A percentile compares a stretch with the other conserved stretches of the same genome.
phyloP scores from a whole-genome alignment of 2,329 filamentous ascomycete genomes.

The Penicillium nordicum region DNA sequence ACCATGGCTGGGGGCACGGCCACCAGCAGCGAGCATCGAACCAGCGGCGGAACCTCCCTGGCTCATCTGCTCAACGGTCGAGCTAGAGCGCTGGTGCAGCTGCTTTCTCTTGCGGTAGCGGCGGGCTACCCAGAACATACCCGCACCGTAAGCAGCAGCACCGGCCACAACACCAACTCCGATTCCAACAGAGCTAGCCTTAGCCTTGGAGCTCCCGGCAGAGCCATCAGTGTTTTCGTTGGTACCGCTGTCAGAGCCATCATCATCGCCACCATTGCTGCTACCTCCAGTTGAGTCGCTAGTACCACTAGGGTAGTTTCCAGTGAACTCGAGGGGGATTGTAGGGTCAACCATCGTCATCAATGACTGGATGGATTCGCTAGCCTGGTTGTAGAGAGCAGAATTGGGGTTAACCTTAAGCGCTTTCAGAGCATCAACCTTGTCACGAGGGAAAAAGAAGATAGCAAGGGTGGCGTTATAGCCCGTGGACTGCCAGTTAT shows the following conservation, averaged over 20 bases:
- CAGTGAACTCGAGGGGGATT: constrained; percentile 61
- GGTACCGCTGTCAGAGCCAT: constrained; percentile 31
- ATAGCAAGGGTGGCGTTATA: constrained; percentile 80
- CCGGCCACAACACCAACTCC: constrained; percentile 73
- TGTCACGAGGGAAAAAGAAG: constrained; percentile 68
- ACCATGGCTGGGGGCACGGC: constrained; percentile 51
- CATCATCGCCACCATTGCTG: constrained; percentile 25
- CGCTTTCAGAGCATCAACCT: constrained; percentile 64
- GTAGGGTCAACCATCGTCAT: constrained; percentile 79
- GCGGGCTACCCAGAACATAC: constrained; percentile 90
- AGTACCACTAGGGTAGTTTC: constrained; percentile 23
- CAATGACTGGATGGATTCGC: constrained; percentile 65
- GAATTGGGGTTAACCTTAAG: constrained; percentile 70
- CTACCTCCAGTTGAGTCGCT: constrained; percentile 42
- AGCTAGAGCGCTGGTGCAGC: constrained; percentile 72
- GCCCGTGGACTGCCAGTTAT: constrained; percentile 63
- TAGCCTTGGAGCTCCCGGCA: constrained; percentile 39
- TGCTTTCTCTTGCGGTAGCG: constrained; percentile 85
- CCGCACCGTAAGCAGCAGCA: constrained; percentile 82
- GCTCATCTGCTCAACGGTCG: constrained; percentile 64
- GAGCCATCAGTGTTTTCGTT: constrained; percentile 48
- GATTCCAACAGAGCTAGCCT: constrained; percentile 58
- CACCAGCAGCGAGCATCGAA: constrained; percentile 45
- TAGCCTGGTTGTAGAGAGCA: constrained; percentile 68
- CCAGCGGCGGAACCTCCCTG: constrained; percentile 53